Percentiles rank a stretch among this genome's conserved stretches.
Conservation (phyloP, 768 basidiomycete species). For the Paxillus rubicundulus region DNA sequence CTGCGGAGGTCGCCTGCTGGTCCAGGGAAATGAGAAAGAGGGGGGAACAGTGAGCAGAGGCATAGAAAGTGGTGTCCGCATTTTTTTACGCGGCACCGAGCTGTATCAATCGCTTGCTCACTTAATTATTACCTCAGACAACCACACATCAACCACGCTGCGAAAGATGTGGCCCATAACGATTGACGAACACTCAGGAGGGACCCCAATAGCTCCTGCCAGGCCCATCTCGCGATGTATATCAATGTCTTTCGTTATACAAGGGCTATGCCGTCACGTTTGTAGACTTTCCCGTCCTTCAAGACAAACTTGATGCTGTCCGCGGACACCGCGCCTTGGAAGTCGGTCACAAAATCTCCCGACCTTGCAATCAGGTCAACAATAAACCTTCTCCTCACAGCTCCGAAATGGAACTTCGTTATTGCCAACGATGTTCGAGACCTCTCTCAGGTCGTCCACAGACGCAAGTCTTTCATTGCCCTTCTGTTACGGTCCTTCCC, state of each 20-base stretch:
- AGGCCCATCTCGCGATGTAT: not conserved
- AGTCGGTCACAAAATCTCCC: conserved; percentile 39
- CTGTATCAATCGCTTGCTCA: not conserved
- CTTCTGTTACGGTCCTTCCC: conserved; percentile 41
- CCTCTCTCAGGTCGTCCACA: conserved; percentile 26
- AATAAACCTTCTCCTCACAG: conserved; percentile 51
- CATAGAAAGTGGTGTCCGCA: not conserved
- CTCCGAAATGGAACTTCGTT: conserved; percentile 57
- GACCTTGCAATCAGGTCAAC: conserved; percentile 45
- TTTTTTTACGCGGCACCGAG: not conserved
- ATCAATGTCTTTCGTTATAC: conserved; percentile 1
- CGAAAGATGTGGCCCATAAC: not conserved
- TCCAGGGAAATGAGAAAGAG: no score
- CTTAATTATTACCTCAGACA: not conserved
- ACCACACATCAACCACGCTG: not conserved
- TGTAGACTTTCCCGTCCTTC: conserved; percentile 53
- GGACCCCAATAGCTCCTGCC: not conserved
- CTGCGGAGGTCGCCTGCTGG: no score
- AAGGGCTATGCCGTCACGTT: conserved; percentile 33
- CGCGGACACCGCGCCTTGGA: conserved; percentile 45
- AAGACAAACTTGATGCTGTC: conserved; percentile 42
- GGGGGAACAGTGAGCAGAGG: not conserved
- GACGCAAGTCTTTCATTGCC: conserved; percentile 26
- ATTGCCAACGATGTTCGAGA: conserved; percentile 37
- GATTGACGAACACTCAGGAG: not conserved